A percentile compares a stretch with the other conserved stretches of the same genome.
phyloP scores from a whole-genome alignment of 441 rosid genomes.

The Brassica hybrid region DNA sequence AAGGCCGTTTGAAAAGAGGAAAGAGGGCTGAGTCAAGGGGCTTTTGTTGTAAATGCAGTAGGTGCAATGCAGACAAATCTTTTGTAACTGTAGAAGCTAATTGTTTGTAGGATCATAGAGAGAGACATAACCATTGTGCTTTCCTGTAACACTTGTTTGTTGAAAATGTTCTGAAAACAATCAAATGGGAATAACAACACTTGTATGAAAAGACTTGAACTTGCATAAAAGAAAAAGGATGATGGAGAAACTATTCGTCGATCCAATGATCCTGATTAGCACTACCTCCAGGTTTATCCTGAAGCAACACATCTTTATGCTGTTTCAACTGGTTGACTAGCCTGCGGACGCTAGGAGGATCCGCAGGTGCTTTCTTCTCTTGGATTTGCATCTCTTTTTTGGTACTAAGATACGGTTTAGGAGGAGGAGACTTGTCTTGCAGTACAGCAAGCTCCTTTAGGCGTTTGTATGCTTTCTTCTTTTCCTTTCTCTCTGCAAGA shows the following conservation, averaged over 20 bases:
- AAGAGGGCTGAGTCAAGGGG: too few relatives aligned
- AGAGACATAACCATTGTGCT: background rate
- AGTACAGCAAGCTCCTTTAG: slow-evolving; percentile 63
- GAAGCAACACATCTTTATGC: slow-evolving; percentile 53
- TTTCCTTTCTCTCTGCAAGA: slow-evolving; percentile 56
- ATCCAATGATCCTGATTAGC: slow-evolving; percentile 38
- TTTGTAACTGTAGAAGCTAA: background rate
- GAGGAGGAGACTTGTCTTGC: slow-evolving; percentile 72
- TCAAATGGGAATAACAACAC: slow-evolving; percentile 2
- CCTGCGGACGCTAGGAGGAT: slow-evolving; percentile 49
- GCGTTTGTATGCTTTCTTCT: slow-evolving; percentile 66
- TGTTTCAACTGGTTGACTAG: slow-evolving; percentile 63
- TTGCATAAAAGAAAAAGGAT: background rate
- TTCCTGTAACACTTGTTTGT: slow-evolving; percentile 1
- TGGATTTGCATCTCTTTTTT: slow-evolving; percentile 62
- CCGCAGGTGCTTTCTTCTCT: slow-evolving; percentile 53
- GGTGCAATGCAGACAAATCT: background rate
- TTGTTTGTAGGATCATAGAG: slow-evolving; percentile 9
- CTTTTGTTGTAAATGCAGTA: too few relatives aligned
- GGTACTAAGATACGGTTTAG: slow-evolving; percentile 73
- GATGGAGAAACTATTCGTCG: slow-evolving; percentile 24
- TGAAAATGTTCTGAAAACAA: slow-evolving; percentile 20
- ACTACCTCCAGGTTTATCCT: slow-evolving; percentile 47
- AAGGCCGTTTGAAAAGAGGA: too few relatives aligned
- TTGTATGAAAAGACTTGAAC: background rate